Conservation (phyloP, 1,284 basidiomycete species). For the Xerocomus minutiporus region DNA sequence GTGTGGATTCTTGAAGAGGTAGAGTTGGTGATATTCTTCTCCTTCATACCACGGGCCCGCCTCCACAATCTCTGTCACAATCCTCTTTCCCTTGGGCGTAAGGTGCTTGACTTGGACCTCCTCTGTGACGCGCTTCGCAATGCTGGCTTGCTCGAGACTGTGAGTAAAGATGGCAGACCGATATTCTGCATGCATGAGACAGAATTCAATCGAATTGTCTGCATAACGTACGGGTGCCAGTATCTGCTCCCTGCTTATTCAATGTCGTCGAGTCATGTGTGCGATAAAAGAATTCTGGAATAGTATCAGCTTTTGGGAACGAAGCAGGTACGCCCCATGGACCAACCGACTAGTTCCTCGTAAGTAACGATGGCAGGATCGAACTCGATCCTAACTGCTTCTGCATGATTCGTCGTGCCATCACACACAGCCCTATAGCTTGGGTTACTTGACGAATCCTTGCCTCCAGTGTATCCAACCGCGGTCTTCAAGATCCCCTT, state of each 20-base stretch:
- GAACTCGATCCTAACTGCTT: conserved; percentile 83
- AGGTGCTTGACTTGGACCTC: conserved; percentile 85
- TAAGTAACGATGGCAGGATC: conserved; percentile 77
- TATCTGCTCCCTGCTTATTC: conserved; percentile 75
- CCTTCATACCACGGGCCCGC: conserved; percentile 78
- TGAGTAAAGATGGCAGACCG: conserved; percentile 90
- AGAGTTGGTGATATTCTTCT: conserved; percentile 84
- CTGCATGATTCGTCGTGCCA: conserved; percentile 85
- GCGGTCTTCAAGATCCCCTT: conserved; percentile 67
- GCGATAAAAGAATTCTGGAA: conserved; percentile 84
- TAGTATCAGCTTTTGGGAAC: background rate
- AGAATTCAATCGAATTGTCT: background rate
- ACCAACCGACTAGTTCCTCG: conserved; percentile 75
- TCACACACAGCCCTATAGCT: conserved; percentile 77
- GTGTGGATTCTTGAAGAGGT: conserved; percentile 63
- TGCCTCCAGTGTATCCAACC: conserved; percentile 83
- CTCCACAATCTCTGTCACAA: conserved; percentile 70
- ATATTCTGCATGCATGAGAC: conserved; percentile 61
- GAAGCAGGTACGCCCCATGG: background rate
- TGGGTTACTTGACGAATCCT: conserved; percentile 50
- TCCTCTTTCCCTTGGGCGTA: conserved; percentile 67
- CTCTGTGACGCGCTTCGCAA: conserved; percentile 76
- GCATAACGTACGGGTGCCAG: conserved; percentile 62
- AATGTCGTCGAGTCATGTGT: conserved; percentile 91
- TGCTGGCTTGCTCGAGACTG: conserved; percentile 68